Evolutionary conservation across 371 early-diverging fungal genomes (phyloP), one percentile per base, ranked within the genome.

Genomic region (Zancudomyces culisetae): DNA sequence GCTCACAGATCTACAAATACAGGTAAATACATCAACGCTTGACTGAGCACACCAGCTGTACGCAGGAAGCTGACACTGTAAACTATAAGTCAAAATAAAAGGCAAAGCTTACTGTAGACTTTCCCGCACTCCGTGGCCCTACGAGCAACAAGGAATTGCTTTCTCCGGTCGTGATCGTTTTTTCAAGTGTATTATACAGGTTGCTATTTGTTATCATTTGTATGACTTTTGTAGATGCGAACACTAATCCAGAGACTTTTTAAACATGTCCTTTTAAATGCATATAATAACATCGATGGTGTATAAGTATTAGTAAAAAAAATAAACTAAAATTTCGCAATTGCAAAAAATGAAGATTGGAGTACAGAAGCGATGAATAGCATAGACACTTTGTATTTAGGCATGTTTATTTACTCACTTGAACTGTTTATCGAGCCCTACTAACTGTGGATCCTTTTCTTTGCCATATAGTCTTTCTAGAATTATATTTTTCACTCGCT

Each of bases 111-210:
- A 72, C 62, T 51, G 68, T 51, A 6, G 75, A 68, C 53, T 87
- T 87, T 29, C 87, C 87, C 23, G 78, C 69, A 3, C 87, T 84
- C 55, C 79, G 63, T 35, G 80, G 81, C 3, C 88, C 88, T 4
- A 83, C 65, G 0, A 87, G 49, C 27, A 87, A 56, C 43, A 77
- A 77, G 0, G 88, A 81, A 56, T 84, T 87, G 49, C 85, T 85
- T 59, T 87, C 87, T 12, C 76, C 77, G 30, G 59, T 60, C 4
- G 61, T 56, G 3, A 83, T 67, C 1, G 83, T 81, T 43, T 74
- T 74, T 27, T 71, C 58, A 41, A 81, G 64, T 10, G 82, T 51
- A 23, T 64, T 57, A 3, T 67, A 58, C 4, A 80, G 27, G 27
- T 24, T 48, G 8, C 48, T 48, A 48, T 35, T 10, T 35, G 15